Evolutionary conservation across 1,139 yeast genomes (phyloP), one percentile per base, ranked within the genome.

Genomic region (Wickerhamiella pararugosa): DNA sequence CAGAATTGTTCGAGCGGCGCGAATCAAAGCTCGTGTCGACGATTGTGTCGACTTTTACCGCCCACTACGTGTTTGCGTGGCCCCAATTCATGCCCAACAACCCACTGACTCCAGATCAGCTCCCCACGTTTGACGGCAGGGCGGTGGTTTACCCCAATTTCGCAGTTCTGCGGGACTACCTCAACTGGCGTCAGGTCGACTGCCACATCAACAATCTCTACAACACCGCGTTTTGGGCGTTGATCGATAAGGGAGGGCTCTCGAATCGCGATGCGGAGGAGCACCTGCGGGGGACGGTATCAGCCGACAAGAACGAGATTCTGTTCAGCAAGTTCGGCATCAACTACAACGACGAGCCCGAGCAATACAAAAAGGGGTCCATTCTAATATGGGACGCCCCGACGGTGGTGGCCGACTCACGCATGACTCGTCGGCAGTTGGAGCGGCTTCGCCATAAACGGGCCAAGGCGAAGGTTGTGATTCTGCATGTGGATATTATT

Each of bases 171-270:
- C 66, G 82, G 43, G 97, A 90, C 58, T 92, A 92, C 56, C 72
- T 92, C 49, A 65, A 81, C 43, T 92, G 99, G 99, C 69, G 99
- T 52, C 97, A 84, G 57, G 98, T 80, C 1, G 99, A 90, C 57
- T 90, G 98, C 45, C 98, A 90, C 61, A 90, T 90, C 44, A 90
- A 90, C 58, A 90, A 90, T 57, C 63, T 92, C 48, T 92, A 87
- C 65, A 90, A 90, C 56, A 92, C 99, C 0, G 67, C 86, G 0
- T 92, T 90, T 57, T 90, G 99, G 99, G 69, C 76, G 6, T 66
- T 92, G 53, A 92, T 90, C 0, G 59, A 66, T 29, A 66, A 70
- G 47, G 90, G 93, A n/a, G 76, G 75, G 0, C 47, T 79, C 59
- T 70, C 79, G 0, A 76, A 93, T 0, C 72, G 74, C 46, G 87